Evolutionary conservation across 352 stramenopile genomes (phyloP), one percentile per base, ranked within the genome.

Genomic region (Phytophthora cactorum): DNA sequence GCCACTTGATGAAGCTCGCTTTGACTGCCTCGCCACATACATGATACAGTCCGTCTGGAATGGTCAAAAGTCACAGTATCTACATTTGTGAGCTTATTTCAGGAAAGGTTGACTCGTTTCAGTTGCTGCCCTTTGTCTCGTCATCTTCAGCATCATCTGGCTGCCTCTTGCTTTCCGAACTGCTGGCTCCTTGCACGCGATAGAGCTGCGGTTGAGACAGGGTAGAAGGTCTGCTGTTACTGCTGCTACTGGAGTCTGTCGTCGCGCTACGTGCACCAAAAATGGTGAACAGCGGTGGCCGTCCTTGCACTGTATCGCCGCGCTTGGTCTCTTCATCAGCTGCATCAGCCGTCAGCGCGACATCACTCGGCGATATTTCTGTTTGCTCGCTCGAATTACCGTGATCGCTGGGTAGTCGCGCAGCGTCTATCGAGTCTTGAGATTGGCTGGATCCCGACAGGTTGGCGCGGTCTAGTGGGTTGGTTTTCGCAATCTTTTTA

Each of bases 381-480:
- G 74, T 75, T 34, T 79, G 46, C 27, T 75, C 63, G 14, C 70
- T 75, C 32, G 63, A 77, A 32, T 22, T 50, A 2, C 60, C 55
- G 8, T 49, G 67, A 54, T 31, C 25, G 4, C 9, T 61, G n/a
- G 34, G 59, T 17, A 66, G 25, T 15, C 46, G 36, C 15, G 39
- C 64, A 17, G 36, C 29, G 32, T 74, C 66, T 9, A 72, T 64
- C 17, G 67, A 78, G 31, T 78, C 71, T 63, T 76, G 71, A 1
- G 71, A 78, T 22, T 75, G 66, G 46, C 70, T 75, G 2, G 70
- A 75, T 27, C 60, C 70, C 5, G 66, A 78, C 28, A 71, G 39
- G 22, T 53, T 66, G 1, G 47, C 32, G 2, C 5, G 25, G 15
- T 46, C 32, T 14, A 27, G n/a, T 0, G 25, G 31, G 15, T 57